These are phyloP conservation scores for Apophysomyces variabilis DNA, from an alignment of 371 early-diverging fungal species.

Conservation along the genomic window DNA sequence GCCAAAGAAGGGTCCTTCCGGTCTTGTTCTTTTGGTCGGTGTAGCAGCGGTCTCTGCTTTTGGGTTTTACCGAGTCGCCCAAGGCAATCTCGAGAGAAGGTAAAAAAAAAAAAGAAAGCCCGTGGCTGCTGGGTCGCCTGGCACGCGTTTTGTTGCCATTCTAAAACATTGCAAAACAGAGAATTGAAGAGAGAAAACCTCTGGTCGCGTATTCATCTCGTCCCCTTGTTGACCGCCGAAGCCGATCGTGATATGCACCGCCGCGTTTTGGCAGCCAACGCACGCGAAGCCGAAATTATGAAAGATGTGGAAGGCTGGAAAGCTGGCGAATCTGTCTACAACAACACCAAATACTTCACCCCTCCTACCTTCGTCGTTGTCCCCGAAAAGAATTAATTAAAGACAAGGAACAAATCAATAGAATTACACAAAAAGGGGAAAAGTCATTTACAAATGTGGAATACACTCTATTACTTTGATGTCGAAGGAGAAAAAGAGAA, in stretches of 20 bases:
- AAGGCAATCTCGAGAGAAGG: slow-evolving; percentile 81
- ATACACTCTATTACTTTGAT: neutral
- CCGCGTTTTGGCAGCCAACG: slow-evolving; percentile 74
- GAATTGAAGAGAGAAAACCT: slow-evolving; percentile 93
- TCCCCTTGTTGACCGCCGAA: slow-evolving; percentile 94
- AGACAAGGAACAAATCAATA: slow-evolving; percentile 8
- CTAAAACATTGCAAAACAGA: slow-evolving; percentile 44
- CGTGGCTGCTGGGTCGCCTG: too few relatives aligned
- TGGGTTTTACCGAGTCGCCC: slow-evolving; percentile 63
- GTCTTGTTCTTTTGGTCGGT: slow-evolving; percentile 61
- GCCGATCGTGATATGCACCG: slow-evolving; percentile 91
- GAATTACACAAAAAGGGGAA: neutral
- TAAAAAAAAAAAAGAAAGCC: slow-evolving; percentile 23
- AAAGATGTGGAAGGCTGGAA: slow-evolving; percentile 85
- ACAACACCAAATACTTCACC: slow-evolving; percentile 81
- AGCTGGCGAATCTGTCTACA: slow-evolving; percentile 81
- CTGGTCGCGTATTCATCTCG: slow-evolving; percentile 90
- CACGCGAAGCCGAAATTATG: slow-evolving; percentile 89
- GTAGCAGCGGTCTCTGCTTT: slow-evolving; percentile 55
- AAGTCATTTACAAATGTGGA: neutral
- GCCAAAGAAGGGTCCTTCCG: slow-evolving; percentile 89
- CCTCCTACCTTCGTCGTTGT: slow-evolving; percentile 63
- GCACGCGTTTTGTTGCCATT: slow-evolving; percentile 11
- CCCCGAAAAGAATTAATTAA: slow-evolving; percentile 45
- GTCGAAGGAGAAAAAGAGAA: too few relatives aligned